These are phyloP conservation scores for Lachnellula subtilissima DNA, from an alignment of 2,329 filamentous ascomycete genomes.

Conservation along the genomic window DNA sequence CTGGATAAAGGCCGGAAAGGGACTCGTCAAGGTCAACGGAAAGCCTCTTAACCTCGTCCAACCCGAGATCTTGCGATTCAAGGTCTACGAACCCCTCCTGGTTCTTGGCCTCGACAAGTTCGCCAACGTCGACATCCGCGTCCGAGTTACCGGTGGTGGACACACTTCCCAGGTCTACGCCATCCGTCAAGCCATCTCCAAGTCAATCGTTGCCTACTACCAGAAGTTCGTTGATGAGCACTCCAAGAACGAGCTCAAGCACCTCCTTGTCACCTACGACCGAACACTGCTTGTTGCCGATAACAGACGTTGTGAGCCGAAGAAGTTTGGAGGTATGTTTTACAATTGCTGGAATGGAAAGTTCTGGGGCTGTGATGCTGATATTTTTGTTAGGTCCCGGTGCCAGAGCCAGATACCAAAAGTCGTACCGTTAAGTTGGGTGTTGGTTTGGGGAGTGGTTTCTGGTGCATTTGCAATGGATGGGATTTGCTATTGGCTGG, in stretches of 20 bases:
- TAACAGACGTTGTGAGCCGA: constrained; percentile 98
- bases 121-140: constrained; percentile 92
- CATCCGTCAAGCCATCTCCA: constrained; percentile 97
- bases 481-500: constrained; percentile 29
- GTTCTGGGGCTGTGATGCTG: constrained; percentile 10
- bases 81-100: constrained; percentile 99
- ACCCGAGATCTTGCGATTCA: constrained; percentile 96
- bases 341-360: background rate
- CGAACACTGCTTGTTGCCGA: constrained; percentile 97
- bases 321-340: constrained; percentile 65
- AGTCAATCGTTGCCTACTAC: constrained; percentile 97
- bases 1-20: constrained; percentile 61
- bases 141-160: constrained; percentile 94
- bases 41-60: constrained; percentile 90
- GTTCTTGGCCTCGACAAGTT: constrained; percentile 98
- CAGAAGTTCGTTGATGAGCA: constrained; percentile 99
- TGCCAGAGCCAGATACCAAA: constrained; percentile 96
- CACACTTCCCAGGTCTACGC: constrained; percentile 97
- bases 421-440: constrained; percentile 83
- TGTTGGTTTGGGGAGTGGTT: constrained; percentile 28
- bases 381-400: constrained; percentile 68
- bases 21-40: constrained; percentile 98
- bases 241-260: constrained; percentile 99
- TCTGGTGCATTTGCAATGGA: constrained; percentile 34
- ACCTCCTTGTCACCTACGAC: constrained; percentile 92